A percentile compares a stretch with the other conserved stretches of the same genome.
Conservation (phyloP, 371 early-diverging fungal genomes). For the Mucor racemosus region DNA sequence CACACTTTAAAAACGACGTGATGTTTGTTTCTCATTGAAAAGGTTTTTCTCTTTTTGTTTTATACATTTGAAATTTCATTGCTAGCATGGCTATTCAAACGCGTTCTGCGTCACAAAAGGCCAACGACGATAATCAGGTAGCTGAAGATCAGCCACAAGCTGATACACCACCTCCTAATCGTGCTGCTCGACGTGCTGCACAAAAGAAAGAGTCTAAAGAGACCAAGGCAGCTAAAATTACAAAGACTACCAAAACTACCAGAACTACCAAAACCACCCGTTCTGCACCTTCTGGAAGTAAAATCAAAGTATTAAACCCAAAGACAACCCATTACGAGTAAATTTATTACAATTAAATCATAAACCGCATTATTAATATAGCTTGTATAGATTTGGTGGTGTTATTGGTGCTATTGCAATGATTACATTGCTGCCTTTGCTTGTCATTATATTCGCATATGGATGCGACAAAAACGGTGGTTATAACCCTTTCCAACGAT, state of each 20-base stretch:
- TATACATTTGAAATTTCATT: neutral
- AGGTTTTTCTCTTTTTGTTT: neutral
- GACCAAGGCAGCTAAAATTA: slow-evolving; percentile 7
- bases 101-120: slow-evolving; percentile 13
- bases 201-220: slow-evolving; percentile 29
- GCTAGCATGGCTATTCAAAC: slow-evolving; percentile 20
- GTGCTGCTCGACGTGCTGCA: slow-evolving; percentile 31
- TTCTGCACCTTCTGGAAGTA: neutral
- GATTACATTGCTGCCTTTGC: slow-evolving; percentile 60
- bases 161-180: slow-evolving; percentile 21
- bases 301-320: slow-evolving; percentile 43
- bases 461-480: slow-evolving; percentile 62
- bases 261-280: neutral
- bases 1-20: neutral
- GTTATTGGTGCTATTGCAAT: slow-evolving; percentile 72
- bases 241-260: slow-evolving; percentile 9
- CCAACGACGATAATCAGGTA: neutral
- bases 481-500: slow-evolving; percentile 45
- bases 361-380: too few species aligned
- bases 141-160: neutral
- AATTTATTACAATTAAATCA: neutral
- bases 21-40: neutral
- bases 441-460: slow-evolving; percentile 70
- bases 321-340: slow-evolving; percentile 68
- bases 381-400: slow-evolving; percentile 66